Evolutionary conservation across 768 basidiomycete genomes (phyloP).

Genomic region (Termitomyces sp.): DNA sequence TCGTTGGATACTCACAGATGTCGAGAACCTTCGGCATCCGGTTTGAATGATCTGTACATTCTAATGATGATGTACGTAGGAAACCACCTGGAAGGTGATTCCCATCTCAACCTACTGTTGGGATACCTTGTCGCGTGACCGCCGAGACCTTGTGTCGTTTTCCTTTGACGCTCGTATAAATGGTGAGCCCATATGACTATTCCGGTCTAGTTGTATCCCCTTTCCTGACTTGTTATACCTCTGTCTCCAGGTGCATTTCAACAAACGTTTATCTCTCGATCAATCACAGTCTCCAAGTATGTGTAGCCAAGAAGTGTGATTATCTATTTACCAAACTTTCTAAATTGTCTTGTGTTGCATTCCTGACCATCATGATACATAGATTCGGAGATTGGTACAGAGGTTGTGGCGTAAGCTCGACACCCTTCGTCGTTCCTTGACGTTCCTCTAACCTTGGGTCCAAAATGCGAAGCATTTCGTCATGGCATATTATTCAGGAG

Average conservation of each 20-base stretch:
- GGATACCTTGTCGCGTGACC: constrained; percentile 27
- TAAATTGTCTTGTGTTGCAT: not conserved
- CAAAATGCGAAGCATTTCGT: constrained; percentile 50
- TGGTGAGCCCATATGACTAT: constrained; percentile 13
- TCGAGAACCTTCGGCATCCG: constrained; percentile 13
- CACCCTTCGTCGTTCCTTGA: constrained; percentile 10
- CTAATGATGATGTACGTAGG: constrained; percentile 10
- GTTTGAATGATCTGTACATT: constrained; percentile 11
- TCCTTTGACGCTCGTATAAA: constrained; percentile 17
- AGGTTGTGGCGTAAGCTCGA: constrained; percentile 30
- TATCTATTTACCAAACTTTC: constrained; percentile 6
- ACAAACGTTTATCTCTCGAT: not conserved
- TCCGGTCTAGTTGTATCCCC: constrained; percentile 13
- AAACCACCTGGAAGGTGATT: constrained; percentile 8
- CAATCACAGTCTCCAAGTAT: constrained; percentile 23
- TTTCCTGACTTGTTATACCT: constrained; percentile 2
- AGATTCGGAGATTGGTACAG: constrained; percentile 40
- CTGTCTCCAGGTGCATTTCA: not conserved
- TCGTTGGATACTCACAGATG: constrained; percentile 3
- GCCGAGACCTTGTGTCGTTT: constrained; percentile 13
- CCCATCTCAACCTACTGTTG: constrained; percentile 13
- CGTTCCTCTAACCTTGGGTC: not conserved
- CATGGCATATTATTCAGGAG: constrained; percentile 55
- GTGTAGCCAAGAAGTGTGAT: constrained; percentile 57
- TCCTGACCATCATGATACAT: constrained; percentile 10